Evolutionary conservation across 805 yeast genomes (phyloP).

Genomic region (Wickerhamomyces bovis): DNA sequence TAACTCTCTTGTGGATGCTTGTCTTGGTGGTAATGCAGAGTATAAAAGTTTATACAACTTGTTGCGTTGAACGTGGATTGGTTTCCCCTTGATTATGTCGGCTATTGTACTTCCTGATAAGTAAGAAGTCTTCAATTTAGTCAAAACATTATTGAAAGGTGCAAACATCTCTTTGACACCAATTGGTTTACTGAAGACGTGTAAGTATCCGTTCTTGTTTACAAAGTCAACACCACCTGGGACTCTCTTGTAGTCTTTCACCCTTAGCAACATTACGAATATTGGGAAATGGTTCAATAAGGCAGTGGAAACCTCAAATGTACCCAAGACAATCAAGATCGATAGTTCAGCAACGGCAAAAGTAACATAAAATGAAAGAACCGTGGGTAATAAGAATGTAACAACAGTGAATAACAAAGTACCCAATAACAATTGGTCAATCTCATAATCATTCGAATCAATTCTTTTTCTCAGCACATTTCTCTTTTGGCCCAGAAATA

Average conservation of each 20-base stretch:
- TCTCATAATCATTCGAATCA: conserved; percentile 76
- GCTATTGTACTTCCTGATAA: conserved; percentile 35
- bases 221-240: conserved; percentile 50
- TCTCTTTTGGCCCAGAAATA: conserved; percentile 85
- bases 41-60: conserved; percentile 45
- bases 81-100: conserved; percentile 37
- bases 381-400: conserved; percentile 78
- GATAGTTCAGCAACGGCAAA: conserved; percentile 58
- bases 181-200: conserved; percentile 40
- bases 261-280: conserved; percentile 69
- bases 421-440: conserved; percentile 84
- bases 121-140: conserved; percentile 35
- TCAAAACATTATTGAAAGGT: conserved; percentile 38
- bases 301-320: conserved; percentile 55
- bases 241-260: conserved; percentile 69
- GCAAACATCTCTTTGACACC: conserved; percentile 38
- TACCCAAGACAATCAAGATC: conserved; percentile 41
- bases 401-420: conserved; percentile 80
- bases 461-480: conserved; percentile 80
- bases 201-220: conserved; percentile 17
- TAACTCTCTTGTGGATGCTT: conserved; percentile 2
- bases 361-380: conserved; percentile 72
- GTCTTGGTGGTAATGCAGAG: conserved; percentile 42
- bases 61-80: conserved; percentile 40
- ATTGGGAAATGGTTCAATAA: conserved; percentile 79